These are phyloP conservation scores for Stereum hirsutum DNA, from an alignment of 1,284 basidiomycete species.

Conservation along the genomic window DNA sequence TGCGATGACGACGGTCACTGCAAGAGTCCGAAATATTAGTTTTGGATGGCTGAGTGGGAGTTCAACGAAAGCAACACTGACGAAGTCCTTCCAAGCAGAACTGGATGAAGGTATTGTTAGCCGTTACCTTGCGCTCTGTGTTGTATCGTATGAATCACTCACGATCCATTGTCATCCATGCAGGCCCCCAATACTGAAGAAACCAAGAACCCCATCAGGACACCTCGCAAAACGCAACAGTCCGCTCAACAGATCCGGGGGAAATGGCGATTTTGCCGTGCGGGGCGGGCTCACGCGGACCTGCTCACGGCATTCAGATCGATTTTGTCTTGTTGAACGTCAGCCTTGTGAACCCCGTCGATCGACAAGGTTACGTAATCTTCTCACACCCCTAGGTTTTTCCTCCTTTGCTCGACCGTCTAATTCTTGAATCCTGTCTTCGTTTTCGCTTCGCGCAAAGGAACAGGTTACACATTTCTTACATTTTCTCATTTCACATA, in stretches of 20 bases:
- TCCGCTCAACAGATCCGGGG: too few relatives aligned
- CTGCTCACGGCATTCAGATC: too few relatives aligned
- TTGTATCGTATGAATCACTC: too few relatives aligned
- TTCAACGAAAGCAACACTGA: not conserved
- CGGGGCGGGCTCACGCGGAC: not conserved
- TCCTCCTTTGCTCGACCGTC: too few relatives aligned
- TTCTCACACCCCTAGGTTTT: too few relatives aligned
- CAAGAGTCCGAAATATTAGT: not conserved
- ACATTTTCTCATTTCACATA: too few relatives aligned
- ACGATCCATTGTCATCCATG: conserved; percentile 42
- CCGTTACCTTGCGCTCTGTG: conserved; percentile 7
- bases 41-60: not conserved
- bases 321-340: too few relatives aligned
- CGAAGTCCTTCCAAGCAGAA: conserved; percentile 23
- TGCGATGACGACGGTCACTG: conserved; percentile 27
- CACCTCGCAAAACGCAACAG: not conserved
- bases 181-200: conserved; percentile 23
- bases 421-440: too few relatives aligned
- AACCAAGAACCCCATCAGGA: not conserved
- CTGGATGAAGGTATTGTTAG: conserved; percentile 13
- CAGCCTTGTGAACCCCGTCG: too few relatives aligned
- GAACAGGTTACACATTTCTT: too few relatives aligned
- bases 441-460: too few relatives aligned
- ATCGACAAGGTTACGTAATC: too few relatives aligned
- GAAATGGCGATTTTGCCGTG: not conserved